Percentiles rank a stretch among this genome's conserved stretches.
Evolutionary conservation across 2,329 filamentous ascomycete genomes (phyloP).

Genomic region (Aspergillus sp.): DNA sequence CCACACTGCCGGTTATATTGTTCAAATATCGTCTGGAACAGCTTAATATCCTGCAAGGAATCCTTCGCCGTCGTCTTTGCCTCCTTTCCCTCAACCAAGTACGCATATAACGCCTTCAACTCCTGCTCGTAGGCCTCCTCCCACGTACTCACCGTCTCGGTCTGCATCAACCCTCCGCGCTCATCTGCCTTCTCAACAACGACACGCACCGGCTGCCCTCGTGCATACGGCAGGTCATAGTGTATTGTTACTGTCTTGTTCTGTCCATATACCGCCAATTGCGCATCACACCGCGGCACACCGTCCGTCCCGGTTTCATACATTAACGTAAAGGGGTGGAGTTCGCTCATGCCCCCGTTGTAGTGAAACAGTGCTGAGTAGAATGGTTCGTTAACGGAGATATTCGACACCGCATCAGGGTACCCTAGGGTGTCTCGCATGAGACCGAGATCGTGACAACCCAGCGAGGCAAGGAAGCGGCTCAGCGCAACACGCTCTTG

Average conservation of each 20-base stretch:
- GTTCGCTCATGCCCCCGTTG: slow-evolving; percentile 15
- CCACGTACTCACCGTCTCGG: slow-evolving; percentile 32
- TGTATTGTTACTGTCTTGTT: slow-evolving; percentile 56
- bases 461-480: slow-evolving; percentile 49
- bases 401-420: slow-evolving; percentile 48
- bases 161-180: slow-evolving; percentile 26
- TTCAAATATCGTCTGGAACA: slow-evolving; percentile 36
- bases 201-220: slow-evolving; percentile 54
- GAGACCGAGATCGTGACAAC: slow-evolving; percentile 54
- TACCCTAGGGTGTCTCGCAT: slow-evolving; percentile 57
- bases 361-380: slow-evolving; percentile 41
- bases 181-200: slow-evolving; percentile 33
- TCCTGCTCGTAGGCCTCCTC: slow-evolving; percentile 40
- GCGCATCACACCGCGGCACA: slow-evolving; percentile 47
- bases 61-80: slow-evolving; percentile 38
- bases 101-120: slow-evolving; percentile 36
- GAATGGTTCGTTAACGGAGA: slow-evolving; percentile 45
- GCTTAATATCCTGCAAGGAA: slow-evolving; percentile 36
- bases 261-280: slow-evolving; percentile 49
- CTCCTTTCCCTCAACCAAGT: slow-evolving; percentile 27
- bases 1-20: slow-evolving; percentile 38
- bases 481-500: slow-evolving; percentile 34
- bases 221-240: slow-evolving; percentile 61
- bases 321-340: slow-evolving; percentile 49
- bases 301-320: slow-evolving; percentile 59